Evolutionary conservation across 2,329 filamentous ascomycete species (phyloP).

Genomic region (Cercospora sesami): DNA sequence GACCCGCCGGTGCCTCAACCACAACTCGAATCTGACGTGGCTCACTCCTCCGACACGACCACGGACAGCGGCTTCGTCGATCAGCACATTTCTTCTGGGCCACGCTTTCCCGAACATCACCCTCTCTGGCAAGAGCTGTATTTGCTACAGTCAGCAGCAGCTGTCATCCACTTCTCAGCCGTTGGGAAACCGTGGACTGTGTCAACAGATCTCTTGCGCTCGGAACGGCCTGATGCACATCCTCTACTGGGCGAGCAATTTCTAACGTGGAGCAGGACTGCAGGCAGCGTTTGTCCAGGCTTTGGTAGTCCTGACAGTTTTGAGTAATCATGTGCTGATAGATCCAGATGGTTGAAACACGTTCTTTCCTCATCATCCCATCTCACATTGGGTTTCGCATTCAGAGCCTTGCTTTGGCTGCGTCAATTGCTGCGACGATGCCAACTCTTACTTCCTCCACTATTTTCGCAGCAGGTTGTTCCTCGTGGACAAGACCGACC

Average conservation of each 20-base stretch:
- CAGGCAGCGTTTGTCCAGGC: slow-evolving; percentile 17
- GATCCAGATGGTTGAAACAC: background rate
- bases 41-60: background rate
- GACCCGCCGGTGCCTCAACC: background rate
- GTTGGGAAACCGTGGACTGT: slow-evolving; percentile 29
- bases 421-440: background rate
- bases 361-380: background rate
- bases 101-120: slow-evolving; percentile 26
- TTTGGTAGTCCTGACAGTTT: background rate
- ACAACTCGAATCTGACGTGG: background rate
- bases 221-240: slow-evolving; percentile 29
- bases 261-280: slow-evolving; percentile 29
- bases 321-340: background rate
- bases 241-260: slow-evolving; percentile 33
- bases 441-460: slow-evolving; percentile 47
- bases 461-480: slow-evolving; percentile 55
- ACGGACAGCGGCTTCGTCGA: background rate
- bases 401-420: background rate
- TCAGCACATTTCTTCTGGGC: background rate
- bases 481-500: slow-evolving; percentile 57
- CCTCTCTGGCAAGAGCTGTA: slow-evolving; percentile 27
- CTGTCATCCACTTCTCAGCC: slow-evolving; percentile 35
- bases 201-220: background rate
- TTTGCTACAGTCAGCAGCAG: slow-evolving; percentile 26
- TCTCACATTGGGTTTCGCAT: background rate